These are phyloP conservation scores for Labyrinthula sp. DNA, from an alignment of 352 stramenopile species.

Conservation along the genomic window DNA sequence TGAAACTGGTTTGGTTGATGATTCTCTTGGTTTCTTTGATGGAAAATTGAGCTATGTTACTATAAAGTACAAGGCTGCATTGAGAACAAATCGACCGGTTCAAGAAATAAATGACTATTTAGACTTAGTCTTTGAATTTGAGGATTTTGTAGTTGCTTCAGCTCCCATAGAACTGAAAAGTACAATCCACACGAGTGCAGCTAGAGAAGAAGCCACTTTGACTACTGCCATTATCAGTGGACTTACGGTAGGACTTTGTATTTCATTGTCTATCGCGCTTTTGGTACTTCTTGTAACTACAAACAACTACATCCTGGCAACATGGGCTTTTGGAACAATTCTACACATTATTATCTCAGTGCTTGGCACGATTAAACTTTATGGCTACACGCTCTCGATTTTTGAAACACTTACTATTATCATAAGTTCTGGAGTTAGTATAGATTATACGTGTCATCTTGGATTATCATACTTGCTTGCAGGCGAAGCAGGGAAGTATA, in stretches of 20 bases:
- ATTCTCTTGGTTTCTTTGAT: conserved; percentile 31
- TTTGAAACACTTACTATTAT: conserved; percentile 32
- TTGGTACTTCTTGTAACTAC: conserved; percentile 32
- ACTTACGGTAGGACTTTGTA: conserved; percentile 32
- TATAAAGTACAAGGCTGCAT: conserved; percentile 13
- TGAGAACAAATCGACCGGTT: conserved; percentile 25
- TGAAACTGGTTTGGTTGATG: conserved; percentile 1
- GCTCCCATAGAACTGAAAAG: conserved; percentile 2
- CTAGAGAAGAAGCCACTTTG: conserved; percentile 26
- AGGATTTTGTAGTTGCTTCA: background rate
- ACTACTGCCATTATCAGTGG: conserved; percentile 32
- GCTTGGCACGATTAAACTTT: conserved; percentile 28
- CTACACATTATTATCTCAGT: conserved; percentile 32
- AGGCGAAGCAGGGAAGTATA: conserved; percentile 5
- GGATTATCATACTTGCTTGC: conserved; percentile 33
- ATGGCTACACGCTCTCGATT: conserved; percentile 34
- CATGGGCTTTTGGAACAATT: conserved; percentile 33
- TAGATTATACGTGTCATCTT: conserved; percentile 35
- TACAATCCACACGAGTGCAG: conserved; percentile 14
- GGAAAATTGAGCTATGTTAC: conserved; percentile 32
- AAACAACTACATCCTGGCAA: conserved; percentile 30
- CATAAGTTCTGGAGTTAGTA: conserved; percentile 35
- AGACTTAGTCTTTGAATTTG: conserved; percentile 21
- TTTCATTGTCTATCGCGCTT: conserved; percentile 34
- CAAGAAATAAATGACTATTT: conserved; percentile 29